phyloP scores from a whole-genome alignment of 176 grass and related monocot species.

The Oropetium thomaeum region DNA sequence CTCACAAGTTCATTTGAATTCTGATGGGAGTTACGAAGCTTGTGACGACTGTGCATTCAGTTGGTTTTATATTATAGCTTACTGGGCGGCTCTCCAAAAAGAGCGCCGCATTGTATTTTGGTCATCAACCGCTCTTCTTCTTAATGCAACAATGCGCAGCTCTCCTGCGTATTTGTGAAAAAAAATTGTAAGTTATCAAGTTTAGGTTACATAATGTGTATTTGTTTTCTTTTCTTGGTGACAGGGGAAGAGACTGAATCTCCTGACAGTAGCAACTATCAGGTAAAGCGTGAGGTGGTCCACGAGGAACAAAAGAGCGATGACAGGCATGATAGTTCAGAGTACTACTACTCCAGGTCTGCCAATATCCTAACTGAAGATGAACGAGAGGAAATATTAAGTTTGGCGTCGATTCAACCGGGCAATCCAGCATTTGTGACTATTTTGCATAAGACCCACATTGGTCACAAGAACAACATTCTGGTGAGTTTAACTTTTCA shows the following conservation, averaged over 20 bases:
- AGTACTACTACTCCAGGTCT: conserved; percentile 32
- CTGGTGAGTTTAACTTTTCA: conserved; percentile 35
- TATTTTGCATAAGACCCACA: conserved; percentile 26
- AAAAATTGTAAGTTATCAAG: not conserved
- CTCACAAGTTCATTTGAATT: not conserved
- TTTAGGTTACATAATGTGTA: not conserved
- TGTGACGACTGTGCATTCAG: not conserved
- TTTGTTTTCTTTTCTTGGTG: too few relatives aligned
- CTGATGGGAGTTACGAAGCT: not conserved
- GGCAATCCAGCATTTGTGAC: conserved; percentile 39
- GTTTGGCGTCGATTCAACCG: conserved; percentile 21
- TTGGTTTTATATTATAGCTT: too few relatives aligned
- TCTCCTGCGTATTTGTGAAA: too few relatives aligned
- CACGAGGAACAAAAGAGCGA: conserved; percentile 7
- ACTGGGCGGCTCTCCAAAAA: too few relatives aligned
- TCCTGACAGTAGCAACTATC: not conserved
- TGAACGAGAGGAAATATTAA: conserved; percentile 30
- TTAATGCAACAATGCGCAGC: too few relatives aligned
- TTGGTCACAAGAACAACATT: not conserved
- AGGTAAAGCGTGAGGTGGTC: not conserved
- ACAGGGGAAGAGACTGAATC: conserved; percentile 20
- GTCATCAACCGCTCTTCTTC: too few relatives aligned
- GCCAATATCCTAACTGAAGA: not conserved
- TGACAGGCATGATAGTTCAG: not conserved
- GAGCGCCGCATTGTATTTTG: too few relatives aligned